A percentile compares a stretch with the other conserved stretches of the same genome.
Conservation (phyloP, 768 basidiomycete genomes). For the Hypsizygus marmoreus region DNA sequence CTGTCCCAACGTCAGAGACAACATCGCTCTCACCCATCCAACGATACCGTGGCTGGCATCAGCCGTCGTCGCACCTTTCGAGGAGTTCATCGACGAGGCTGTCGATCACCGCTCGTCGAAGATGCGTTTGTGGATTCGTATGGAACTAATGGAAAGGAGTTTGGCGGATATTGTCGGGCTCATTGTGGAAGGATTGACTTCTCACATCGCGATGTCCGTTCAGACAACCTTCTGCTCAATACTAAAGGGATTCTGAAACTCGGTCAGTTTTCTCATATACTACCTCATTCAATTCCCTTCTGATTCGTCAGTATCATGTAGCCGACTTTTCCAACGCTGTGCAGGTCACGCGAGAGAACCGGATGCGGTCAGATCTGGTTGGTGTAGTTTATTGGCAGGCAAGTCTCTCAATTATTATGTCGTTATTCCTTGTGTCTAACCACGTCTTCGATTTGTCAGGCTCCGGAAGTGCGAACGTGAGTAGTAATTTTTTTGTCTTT, state of each 20-base stretch:
- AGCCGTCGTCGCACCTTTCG: constrained; percentile 56
- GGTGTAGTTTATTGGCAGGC: constrained; percentile 85
- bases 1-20: constrained; percentile 30
- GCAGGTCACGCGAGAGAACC: constrained; percentile 50
- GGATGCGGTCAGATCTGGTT: constrained; percentile 56
- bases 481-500: too few relatives aligned
- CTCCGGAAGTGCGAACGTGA: constrained; percentile 76
- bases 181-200: constrained; percentile 62
- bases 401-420: constrained; percentile 14
- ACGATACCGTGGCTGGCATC: constrained; percentile 64
- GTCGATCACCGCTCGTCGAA: constrained; percentile 62
- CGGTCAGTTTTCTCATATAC: constrained; percentile 42
- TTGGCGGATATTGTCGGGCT: constrained; percentile 78
- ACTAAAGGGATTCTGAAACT: constrained; percentile 71
- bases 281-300: neutral
- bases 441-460: constrained; percentile 30
- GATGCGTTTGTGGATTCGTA: constrained; percentile 80
- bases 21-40: constrained; percentile 47
- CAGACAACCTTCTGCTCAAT: constrained; percentile 80
- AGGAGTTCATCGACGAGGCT: constrained; percentile 62
- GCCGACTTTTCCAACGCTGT: constrained; percentile 85
- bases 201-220: constrained; percentile 82
- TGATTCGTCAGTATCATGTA: constrained; percentile 24
- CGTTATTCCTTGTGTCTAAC: neutral
- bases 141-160: constrained; percentile 90